A percentile compares a stretch with the other conserved stretches of the same genome.
Evolutionary conservation across 1,284 basidiomycete species (phyloP).

Genomic region (Schizophyllum amplum): DNA sequence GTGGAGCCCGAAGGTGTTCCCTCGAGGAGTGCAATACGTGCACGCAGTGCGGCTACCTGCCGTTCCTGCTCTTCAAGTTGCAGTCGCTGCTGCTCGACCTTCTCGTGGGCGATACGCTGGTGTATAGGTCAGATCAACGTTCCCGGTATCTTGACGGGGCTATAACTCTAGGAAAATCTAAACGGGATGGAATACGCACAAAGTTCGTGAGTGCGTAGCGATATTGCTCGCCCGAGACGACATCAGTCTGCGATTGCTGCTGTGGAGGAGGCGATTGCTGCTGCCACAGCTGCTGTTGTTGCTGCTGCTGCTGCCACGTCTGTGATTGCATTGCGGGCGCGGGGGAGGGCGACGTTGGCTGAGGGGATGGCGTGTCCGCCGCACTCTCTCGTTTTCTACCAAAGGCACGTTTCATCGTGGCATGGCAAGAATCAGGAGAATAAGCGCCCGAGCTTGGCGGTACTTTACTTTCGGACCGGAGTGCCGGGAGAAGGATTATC

Average conservation of each 20-base stretch:
- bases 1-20: too few species aligned
- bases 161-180: too few species aligned
- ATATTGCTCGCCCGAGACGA: slow-evolving; percentile 53
- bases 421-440: neutral
- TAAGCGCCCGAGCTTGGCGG: too few species aligned
- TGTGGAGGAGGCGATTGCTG: neutral
- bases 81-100: slow-evolving; percentile 69
- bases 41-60: slow-evolving; percentile 64
- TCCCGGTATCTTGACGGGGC: too few species aligned
- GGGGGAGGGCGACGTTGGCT: neutral
- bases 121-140: neutral
- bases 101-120: slow-evolving; percentile 77
- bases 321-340: neutral
- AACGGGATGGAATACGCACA: slow-evolving; percentile 31
- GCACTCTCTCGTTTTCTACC: neutral
- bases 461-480: too few species aligned
- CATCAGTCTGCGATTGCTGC: slow-evolving; percentile 38
- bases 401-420: neutral
- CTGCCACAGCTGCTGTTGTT: neutral
- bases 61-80: slow-evolving; percentile 78
- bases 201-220: slow-evolving; percentile 76
- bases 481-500: too few species aligned
- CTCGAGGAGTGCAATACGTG: slow-evolving; percentile 65
- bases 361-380: too few species aligned
- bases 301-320: neutral